Evolutionary conservation across 2,329 filamentous ascomycete species (phyloP), one percentile per base, ranked within the genome.

Genomic region (Neofusicoccum kwambonambiense): DNA sequence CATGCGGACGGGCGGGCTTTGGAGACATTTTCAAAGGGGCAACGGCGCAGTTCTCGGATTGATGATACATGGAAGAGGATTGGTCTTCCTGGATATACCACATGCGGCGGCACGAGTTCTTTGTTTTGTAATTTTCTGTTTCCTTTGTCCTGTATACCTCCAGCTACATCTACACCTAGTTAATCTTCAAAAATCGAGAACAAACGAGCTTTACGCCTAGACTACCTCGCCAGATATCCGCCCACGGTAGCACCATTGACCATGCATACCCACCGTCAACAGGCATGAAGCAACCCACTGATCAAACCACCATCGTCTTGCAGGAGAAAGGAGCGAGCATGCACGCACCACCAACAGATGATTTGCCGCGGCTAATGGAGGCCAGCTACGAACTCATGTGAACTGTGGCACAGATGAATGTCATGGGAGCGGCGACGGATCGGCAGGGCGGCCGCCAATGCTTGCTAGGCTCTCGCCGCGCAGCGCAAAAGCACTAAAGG

Each of bases 1-100:
- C 54, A 57, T 60, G 56, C 31, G 31, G 41, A 17, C 39, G 52
- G 52, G 13, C n/a, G 34, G 51, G 13, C 51, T 56, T 56, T 45
- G 41, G n/a, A 56, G 15, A 13, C 17, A 4, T 42, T 8, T 5
- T 41, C 19, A 31, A 15, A 15, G 37, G 37, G 52, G 52, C 52
- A 42, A 57, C 54, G 54, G 39, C 54, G 54, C 54, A 57, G 19
- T 44, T 57, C 54, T 57, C 41, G 39, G 54, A 35, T 60, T 47
- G 31, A 60, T 19, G 56, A 60, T 27, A 60, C n/a, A 37, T 5
- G 17, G 56, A 35, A 37, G 41, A 37, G 27, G 8, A 6, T 45
- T 54, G 39, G 8, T 35, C 15, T 37, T 22, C 27, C 49, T 47
- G 27, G n/a, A 60, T 60, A 60, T 60, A 60, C 56, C 56, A 60